A percentile compares a stretch with the other conserved stretches of the same genome.
Evolutionary conservation across 2,329 filamentous ascomycete genomes (phyloP).

Genomic region (Bipolaris sorokiniana): DNA sequence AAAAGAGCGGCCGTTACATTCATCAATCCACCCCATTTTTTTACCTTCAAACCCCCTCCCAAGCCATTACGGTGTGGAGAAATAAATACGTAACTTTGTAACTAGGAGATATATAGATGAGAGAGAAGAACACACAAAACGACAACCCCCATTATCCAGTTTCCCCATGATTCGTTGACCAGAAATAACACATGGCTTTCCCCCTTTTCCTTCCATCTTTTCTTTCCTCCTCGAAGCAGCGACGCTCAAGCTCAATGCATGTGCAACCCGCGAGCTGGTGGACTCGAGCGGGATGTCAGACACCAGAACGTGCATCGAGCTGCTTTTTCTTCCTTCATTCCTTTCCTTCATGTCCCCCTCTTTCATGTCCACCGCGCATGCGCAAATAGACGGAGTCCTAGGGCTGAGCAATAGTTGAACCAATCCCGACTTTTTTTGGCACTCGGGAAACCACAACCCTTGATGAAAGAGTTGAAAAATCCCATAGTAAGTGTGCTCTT

Average conservation of each 20-base stretch:
- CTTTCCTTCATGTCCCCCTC: conserved; percentile 15
- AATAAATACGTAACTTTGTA: no score
- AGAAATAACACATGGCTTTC: conserved; percentile 30
- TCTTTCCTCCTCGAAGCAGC: conserved; percentile 29
- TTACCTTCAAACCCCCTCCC: neutral
- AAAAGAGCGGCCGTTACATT: neutral
- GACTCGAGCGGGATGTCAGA: conserved; percentile 27
- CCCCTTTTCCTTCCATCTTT: conserved; percentile 9
- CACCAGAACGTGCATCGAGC: conserved; percentile 47
- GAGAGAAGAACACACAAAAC: neutral
- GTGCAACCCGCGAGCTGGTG: conserved; percentile 29
- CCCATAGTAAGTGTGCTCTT: conserved; percentile 4
- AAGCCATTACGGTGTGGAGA: neutral
- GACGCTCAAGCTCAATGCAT: conserved; percentile 44
- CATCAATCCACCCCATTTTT: neutral
- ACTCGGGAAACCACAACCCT: conserved; percentile 12
- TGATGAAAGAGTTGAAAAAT: neutral
- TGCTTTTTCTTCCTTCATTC: conserved; percentile 21
- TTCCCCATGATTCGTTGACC: conserved; percentile 41
- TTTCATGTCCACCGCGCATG: conserved; percentile 27
- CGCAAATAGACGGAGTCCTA: conserved; percentile 44
- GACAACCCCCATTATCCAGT: neutral
- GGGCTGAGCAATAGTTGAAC: conserved; percentile 48
- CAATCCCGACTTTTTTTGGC: conserved; percentile 31
- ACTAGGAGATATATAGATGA: neutral